Base-by-base conservation (phyloP, 2,329 filamentous ascomycete species). In the Venturia nashicola region DNA sequence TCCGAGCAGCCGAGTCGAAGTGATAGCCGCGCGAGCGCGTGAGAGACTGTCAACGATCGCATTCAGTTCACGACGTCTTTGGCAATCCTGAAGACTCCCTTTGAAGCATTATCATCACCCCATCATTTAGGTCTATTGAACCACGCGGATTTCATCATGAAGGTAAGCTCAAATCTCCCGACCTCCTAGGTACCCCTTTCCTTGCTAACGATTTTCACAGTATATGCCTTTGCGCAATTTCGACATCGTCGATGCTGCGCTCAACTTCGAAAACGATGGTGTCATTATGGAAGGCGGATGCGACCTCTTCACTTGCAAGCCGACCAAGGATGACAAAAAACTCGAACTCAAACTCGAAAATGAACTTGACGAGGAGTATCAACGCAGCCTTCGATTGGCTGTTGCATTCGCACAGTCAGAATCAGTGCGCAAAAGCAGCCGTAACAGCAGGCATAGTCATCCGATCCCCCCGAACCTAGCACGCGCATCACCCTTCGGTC, bases 301-400 rank as follows among this genome's bases (percentile, higher is more conserved):
- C 80, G 94, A 99, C 75, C 83, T 97, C 20, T 99, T 97, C 80
- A 97, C 93, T 11, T 97, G 92, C 34, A 99, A 99, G 77, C 92
- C 94, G 39, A 91, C 93, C 64, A 91, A 92, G 57, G 87, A 88
- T 67, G 94, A 99, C 75, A 97, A 97, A 83, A 97, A 97, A 74
- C 81, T 99, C 9, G 97, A 97, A 81, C 95, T 92, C 77, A 90
- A 88, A 73, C 97, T 99, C 72, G 92, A 97, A 73, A 86, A 89
- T 72, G 91, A 90, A 39, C 84, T 99, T 65, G 91, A 95, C 75
- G 89, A 89, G 44, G 91, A 96, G 75, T 91, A 97, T 81, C 89
- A 91, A 69, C 90, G 91, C 8, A 84, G 96, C 1, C 81, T 97
- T 61, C 88, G 51, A 7, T n/a, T 57, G 51, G 51, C 51, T 36